Evolutionary conservation across 495 filamentous ascomycete genomes (phyloP), one percentile per base, ranked within the genome.

Genomic region (Cladorrhinum samala): DNA sequence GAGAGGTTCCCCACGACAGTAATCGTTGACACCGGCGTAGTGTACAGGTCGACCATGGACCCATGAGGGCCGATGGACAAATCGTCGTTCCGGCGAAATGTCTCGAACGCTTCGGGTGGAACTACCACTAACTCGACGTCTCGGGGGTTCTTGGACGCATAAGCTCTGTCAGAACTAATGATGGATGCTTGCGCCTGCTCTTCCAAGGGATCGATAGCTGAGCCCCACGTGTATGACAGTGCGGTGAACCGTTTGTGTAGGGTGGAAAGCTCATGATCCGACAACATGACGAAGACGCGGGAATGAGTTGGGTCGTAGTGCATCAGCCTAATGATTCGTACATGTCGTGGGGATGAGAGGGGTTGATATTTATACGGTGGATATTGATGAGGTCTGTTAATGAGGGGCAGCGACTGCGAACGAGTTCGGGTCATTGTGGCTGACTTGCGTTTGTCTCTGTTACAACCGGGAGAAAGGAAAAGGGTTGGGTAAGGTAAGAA

Each of bases 201-300:
- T 45, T 45, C 53, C 20, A 46, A 55, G 11, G 39, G 27, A 20
- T 55, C 53, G 38, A 50, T 16, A 30, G 53, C 46, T 3, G 39
- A 27, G 47, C 41, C 53, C 53, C 53, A 55, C 41, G 53, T 55
- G 53, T 50, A 55, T 25, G 53, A 55, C 16, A 55, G 41, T 0
- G 53, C 53, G 23, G 53, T 50, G 47, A 50, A 55, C n/a, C 24
- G 20, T 33, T 55, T 11, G 17, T 39, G 24, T 14, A 50, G n/a
- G 33, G 46, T 9, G 18, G 43, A 30, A 30, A 55, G 36, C 18
- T 30, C 46, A 27, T 55, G 41, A 2, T 30, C 40, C 9, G 18
- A 37, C 17, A 55, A 27, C 14, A n/a, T 50, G 42, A 55, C 46
- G 40, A 24, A 40, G 16, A 44, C 41, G 19, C 42, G 53, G 24